Evolutionary conservation across 805 yeast species (phyloP).

Genomic region (Candida odintsovae): DNA sequence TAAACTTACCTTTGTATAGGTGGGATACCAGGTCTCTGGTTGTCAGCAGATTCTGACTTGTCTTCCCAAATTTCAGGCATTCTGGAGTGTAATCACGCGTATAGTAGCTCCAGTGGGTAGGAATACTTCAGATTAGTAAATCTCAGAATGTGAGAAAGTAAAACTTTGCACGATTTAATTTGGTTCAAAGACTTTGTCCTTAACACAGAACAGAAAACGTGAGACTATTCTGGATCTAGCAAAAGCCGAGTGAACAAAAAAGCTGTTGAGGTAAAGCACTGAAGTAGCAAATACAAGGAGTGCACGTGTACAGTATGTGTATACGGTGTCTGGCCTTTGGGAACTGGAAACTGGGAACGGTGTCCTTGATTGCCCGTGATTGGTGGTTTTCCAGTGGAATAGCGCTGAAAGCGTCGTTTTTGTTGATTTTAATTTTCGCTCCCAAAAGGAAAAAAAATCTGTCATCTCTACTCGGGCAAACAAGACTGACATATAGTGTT

Average conservation of each 20-base stretch:
- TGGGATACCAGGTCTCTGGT: constrained; percentile 23
- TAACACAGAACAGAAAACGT: background rate
- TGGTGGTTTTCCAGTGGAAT: background rate
- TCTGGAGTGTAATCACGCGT: background rate
- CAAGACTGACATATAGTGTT: background rate
- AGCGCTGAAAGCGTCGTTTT: background rate
- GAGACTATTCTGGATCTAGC: background rate
- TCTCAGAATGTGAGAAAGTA: background rate
- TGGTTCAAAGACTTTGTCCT: background rate
- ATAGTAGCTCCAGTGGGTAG: background rate
- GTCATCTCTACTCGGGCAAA: background rate
- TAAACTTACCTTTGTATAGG: constrained; percentile 24
- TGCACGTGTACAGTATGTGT: background rate
- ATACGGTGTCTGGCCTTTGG: background rate
- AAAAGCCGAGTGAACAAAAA: background rate
- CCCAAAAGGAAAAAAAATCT: background rate
- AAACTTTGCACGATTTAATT: background rate
- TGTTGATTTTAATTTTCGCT: background rate
- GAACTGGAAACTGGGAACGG: background rate
- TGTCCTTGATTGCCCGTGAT: background rate
- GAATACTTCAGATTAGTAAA: background rate
- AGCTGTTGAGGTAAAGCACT: background rate
- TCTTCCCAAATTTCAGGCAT: constrained; percentile 25
- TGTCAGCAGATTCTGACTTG: constrained; percentile 18
- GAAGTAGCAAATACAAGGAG: background rate